These are phyloP conservation scores for Triticum urartu DNA, from an alignment of 176 grass and related monocot species.

Conservation along the genomic window DNA sequence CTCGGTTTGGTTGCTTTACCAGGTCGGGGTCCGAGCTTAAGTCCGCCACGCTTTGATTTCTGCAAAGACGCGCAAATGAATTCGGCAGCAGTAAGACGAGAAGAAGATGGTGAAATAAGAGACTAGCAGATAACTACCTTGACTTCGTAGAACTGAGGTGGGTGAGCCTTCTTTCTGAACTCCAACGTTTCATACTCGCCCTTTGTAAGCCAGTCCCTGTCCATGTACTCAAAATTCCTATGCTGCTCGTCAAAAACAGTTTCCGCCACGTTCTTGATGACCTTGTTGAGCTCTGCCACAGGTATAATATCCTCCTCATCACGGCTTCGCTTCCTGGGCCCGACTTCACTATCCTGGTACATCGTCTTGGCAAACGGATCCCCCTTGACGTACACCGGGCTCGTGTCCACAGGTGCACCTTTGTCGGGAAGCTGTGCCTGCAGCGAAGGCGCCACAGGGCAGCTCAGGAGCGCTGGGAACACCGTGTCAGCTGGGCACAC, in stretches of 20 bases:
- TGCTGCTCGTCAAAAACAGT: not conserved
- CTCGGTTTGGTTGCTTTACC: not conserved
- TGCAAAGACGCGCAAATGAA: not conserved
- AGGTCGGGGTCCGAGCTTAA: not conserved
- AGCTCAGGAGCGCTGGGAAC: not conserved
- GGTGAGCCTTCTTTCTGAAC: not conserved
- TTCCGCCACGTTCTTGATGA: not conserved
- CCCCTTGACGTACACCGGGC: not conserved
- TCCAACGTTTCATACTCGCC: not conserved
- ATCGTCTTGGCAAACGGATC: not conserved
- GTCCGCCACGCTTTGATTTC: not conserved
- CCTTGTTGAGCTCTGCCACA: not conserved
- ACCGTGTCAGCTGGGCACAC: not conserved
- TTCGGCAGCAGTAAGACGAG: not conserved
- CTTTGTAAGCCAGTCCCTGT: not conserved
- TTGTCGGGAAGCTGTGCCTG: not conserved
- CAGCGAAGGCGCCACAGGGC: not conserved
- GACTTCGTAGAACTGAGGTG: constrained; percentile 1
- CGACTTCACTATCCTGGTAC: not conserved
- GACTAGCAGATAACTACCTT: not conserved
- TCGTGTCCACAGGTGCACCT: not conserved
- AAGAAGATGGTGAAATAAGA: not conserved
- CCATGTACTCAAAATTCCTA: not conserved
- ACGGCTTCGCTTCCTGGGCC: not conserved
- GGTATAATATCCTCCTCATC: not conserved